Evolutionary conservation across 495 filamentous ascomycete genomes (phyloP), one percentile per base, ranked within the genome.

Genomic region (Penicillium mononematosum): DNA sequence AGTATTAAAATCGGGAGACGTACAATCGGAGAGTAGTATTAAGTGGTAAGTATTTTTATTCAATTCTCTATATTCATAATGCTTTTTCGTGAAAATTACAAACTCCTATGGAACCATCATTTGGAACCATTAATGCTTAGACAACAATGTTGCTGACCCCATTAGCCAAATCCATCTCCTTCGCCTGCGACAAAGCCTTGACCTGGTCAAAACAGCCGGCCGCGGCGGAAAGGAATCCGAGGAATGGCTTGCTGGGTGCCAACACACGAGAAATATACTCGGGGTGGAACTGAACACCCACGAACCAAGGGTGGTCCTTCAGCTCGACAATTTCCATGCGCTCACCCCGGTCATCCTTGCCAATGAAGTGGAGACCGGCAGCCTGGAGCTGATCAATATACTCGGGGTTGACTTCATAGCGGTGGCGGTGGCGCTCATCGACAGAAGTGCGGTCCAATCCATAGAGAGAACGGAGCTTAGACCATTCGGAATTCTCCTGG

Each of bases 261-360:
- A 93, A 73, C 6, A 94, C 90, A 34, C 87, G 79, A 32, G 75
- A 81, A 39, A 88, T 73, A 59, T 94, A 95, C 68, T 96, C 91
- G 0, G 91, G 91, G 73, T 96, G 91, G 68, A 88, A 92, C 71
- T 95, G 90, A 19, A 94, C 90, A 56, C 86, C 94, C 17, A 98
- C 89, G 67, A 87, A 98, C 79, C 84, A 98, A 1, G 89, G 88
- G 69, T 98, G 94, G 56, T 96, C 89, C 67, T 83, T 84, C 50
- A 97, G 70, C 74, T 98, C 94, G 24, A 97, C 74, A 52, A 94
- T 81, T 77, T 98, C 94, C 90, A 97, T 94, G 10, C 93, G 85
- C 69, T 87, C 81, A 34, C 90, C 90, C 51, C 75, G 82, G 57
- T 89, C 86, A 71, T 98, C 94, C 70, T 90, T 93, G 45, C 90